These are phyloP conservation scores for Hyaloscypha bicolor DNA, from an alignment of 495 filamentous ascomycete species.

Conservation along the genomic window DNA sequence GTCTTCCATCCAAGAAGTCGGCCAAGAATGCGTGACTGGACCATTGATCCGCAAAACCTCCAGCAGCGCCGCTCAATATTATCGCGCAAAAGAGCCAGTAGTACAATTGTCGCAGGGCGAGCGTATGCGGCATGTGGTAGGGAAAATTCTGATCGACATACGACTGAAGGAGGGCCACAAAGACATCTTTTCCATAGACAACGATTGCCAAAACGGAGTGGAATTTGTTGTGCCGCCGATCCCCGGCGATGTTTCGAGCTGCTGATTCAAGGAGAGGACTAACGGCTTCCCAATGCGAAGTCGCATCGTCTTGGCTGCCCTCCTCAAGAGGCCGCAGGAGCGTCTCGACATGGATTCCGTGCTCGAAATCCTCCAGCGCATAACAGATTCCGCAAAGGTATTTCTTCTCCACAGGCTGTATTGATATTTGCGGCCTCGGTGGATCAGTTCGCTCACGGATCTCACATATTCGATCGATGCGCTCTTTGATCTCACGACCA, in stretches of 20 bases:
- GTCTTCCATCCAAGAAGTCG: neutral
- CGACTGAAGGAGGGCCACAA: neutral
- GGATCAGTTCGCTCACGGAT: too few species aligned
- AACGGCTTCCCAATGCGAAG: neutral
- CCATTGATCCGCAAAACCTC: neutral
- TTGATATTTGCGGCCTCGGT: neutral
- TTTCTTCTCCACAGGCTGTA: neutral
- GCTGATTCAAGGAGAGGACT: neutral
- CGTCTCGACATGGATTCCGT: neutral
- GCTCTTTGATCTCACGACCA: neutral
- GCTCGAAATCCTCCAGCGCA: neutral
- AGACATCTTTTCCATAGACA: neutral
- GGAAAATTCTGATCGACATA: neutral
- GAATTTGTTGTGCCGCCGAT: slow-evolving; percentile 1
- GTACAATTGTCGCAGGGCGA: neutral
- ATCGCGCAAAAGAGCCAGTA: slow-evolving; percentile 2
- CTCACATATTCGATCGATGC: neutral
- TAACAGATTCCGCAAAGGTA: neutral
- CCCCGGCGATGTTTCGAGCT: neutral
- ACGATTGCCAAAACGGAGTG: neutral
- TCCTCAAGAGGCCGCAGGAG: neutral
- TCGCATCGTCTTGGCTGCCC: neutral
- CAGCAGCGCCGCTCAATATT: neutral
- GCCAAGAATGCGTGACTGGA: neutral
- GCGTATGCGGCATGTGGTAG: slow-evolving; percentile 1